Percentiles rank a stretch among this genome's conserved stretches.
Evolutionary conservation across 257 asterid species (phyloP).

Genomic region (Solanum acaule): DNA sequence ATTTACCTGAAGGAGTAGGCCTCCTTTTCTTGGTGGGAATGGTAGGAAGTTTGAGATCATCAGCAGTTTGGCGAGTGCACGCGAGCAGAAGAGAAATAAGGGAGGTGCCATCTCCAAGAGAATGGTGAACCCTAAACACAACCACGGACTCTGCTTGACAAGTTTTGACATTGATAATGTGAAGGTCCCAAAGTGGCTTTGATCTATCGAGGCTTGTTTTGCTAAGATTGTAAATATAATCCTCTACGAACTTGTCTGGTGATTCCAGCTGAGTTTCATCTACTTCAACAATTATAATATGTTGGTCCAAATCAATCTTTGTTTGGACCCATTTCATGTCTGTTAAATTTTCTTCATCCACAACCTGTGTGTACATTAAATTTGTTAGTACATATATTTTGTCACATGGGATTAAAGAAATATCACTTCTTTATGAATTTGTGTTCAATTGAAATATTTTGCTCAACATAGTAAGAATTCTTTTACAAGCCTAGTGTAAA

Average conservation of each 20-base stretch:
- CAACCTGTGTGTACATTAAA: conserved; percentile 7
- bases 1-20: too few relatives aligned
- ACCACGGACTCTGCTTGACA: not conserved
- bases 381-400: too few relatives aligned
- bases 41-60: too few relatives aligned
- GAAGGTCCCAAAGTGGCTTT: conserved; percentile 8
- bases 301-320: conserved; percentile 18
- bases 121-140: not conserved
- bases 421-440: too few relatives aligned
- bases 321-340: conserved; percentile 28
- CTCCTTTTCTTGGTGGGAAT: too few relatives aligned
- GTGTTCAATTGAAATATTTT: too few relatives aligned
- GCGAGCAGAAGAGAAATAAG: too few relatives aligned
- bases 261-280: not conserved
- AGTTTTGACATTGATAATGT: not conserved
- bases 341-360: conserved; percentile 9
- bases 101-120: too few relatives aligned
- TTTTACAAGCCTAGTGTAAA: too few relatives aligned
- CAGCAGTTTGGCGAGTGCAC: too few relatives aligned
- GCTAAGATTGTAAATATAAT: not conserved
- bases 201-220: not conserved
- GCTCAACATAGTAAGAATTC: too few relatives aligned
- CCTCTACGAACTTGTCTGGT: not conserved
- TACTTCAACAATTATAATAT: conserved; percentile 8
- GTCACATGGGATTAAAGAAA: too few relatives aligned